Evolutionary conservation across 345 rosid genomes (phyloP), one percentile per base, ranked within the genome.

Genomic region (Reutealis trisperma): DNA sequence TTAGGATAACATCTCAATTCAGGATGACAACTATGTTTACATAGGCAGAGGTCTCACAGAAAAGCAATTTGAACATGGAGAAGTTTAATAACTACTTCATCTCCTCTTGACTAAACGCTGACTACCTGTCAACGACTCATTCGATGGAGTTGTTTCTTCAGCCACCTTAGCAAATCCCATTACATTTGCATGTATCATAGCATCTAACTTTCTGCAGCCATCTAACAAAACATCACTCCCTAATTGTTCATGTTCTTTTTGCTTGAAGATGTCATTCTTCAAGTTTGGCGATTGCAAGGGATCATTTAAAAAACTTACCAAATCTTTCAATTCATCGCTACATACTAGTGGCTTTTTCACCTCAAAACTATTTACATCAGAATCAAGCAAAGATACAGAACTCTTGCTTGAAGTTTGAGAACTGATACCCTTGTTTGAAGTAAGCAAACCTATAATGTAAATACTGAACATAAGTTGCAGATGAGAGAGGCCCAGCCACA

Each of bases 381-480:
- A 78, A 77, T 85, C 88, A 22, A 83, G 77, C 55, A 77, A 80
- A 77, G 91, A 83, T 19, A 58, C 34, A n/a, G 27, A 10, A 37
- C 77, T 75, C 42, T 83, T 69, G 13, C n/a, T 51, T 3, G 63
- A 45, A 72, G 34, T 42, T 41, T 10, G 65, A 64, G 83, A 27
- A 44, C 7, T 15, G 9, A 27, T 4, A 44, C 80, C 68, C 44
- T 81, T 69, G 16, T 5, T 55, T 6, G 63, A 44, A 72, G 45
- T 41, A 45, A 16, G 68, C 51, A 82, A 54, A 70, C 85, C 81
- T 76, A 89, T 65, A 76, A 58, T 67, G 63, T 82, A 83, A 73
- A 85, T 70, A 57, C 83, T 79, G 69, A 88, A 79, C 89, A 88
- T 85, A 44, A 86, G 92, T 34, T 87, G 90, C 25, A 90, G 73